These are phyloP conservation scores for Hirschioporus abietinus DNA, from an alignment of 768 basidiomycete genomes.

Conservation along the genomic window DNA sequence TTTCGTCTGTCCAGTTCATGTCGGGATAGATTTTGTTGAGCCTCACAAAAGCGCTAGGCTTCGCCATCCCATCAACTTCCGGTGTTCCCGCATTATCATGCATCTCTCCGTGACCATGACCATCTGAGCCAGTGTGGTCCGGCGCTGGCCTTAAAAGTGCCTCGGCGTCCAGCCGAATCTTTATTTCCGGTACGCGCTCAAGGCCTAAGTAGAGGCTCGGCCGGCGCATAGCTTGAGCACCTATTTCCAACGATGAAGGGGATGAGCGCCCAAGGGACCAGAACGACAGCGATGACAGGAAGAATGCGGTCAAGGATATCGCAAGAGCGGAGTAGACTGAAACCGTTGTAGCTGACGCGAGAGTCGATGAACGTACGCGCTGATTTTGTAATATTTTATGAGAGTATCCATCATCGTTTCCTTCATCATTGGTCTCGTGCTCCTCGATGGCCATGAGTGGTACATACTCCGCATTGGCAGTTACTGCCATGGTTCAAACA, in stretches of 20 bases:
- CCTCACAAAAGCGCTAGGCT: neutral
- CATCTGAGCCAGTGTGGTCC: neutral
- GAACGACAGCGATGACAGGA: neutral
- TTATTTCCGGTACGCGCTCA: neutral
- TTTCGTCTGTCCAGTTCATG: neutral
- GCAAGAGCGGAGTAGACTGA: neutral
- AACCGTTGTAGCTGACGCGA: neutral
- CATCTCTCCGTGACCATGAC: neutral
- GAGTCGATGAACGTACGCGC: too few species aligned
- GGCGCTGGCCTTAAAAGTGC: neutral
- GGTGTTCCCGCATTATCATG: neutral
- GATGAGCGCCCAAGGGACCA: neutral
- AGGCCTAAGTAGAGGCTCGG: neutral
- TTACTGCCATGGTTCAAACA: neutral
- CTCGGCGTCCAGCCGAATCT: neutral
- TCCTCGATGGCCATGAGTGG: neutral
- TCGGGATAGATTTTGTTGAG: neutral
- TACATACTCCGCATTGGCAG: neutral
- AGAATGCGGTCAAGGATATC: neutral
- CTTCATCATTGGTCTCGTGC: neutral
- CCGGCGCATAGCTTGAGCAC: neutral
- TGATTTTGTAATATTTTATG: neutral
- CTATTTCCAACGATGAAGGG: neutral
- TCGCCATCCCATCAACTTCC: neutral
- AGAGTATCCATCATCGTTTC: neutral